Base-by-base conservation (phyloP, 352 stramenopile species). In the Globisporangium recalcitrans region DNA sequence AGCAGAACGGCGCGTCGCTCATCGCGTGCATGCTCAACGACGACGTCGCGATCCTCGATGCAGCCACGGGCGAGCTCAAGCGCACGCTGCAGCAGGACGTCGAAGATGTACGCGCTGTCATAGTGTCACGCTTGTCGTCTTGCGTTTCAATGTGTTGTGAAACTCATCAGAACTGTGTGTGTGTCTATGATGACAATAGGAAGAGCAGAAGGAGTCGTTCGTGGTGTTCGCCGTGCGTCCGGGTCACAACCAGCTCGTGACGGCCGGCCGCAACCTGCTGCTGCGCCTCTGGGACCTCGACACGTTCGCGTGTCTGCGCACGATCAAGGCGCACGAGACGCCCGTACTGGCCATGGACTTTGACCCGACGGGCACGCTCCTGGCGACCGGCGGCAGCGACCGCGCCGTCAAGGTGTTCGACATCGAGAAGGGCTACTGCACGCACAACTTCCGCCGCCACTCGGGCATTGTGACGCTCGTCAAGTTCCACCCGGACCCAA, bases 301-400 rank as follows among this genome's bases (percentile, higher is more conserved):
- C 32, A 92, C 82, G 6, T 85, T 87, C 51, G 79, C 72, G 26
- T 93, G 82, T 38, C 47, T 95, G 24, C 78, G 80, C 36, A 91
- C 80, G 10, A 95, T 95, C 58, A 95, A 93, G 63, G 73, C 71
- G 26, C 69, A 85, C 52, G 78, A 94, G 49, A 88, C 78, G 51
- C 88, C 89, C 8, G 84, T 97, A 57, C 69, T 94, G 52, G 75
- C 74, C 53, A 93, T 97, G 82, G 83, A 78, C 29, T 95, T 96
- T 63, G 91, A 97, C 72, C 85, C 85, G 21, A 89, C 90, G 24
- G 90, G 90, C 42, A 97, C 88, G 54, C 72, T 99, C 63, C 74
- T 99, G 9, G 96, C 96, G 8, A 99, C 97, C 1, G 97, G 95
- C 65, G 96, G 95, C 24, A 95, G 96, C 31, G 97, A 99, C 75